phyloP scores from a whole-genome alignment of 345 rosid genomes.

The Salix brachista region DNA sequence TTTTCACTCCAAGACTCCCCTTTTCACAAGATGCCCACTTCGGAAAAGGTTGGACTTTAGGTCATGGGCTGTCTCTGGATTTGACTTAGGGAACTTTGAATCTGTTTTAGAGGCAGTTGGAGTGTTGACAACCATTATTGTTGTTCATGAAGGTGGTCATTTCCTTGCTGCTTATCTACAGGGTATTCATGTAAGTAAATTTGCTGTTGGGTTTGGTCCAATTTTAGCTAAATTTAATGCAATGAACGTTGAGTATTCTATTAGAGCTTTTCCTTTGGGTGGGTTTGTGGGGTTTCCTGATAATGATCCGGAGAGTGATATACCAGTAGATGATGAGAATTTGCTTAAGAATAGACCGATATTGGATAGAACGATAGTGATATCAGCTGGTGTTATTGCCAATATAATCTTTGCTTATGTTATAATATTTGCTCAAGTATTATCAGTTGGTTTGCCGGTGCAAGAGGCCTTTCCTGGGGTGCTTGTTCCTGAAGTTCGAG shows the following conservation, averaged over 20 bases:
- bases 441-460: slow-evolving; percentile 84
- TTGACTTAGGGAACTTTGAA: slow-evolving; percentile 65
- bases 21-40: slow-evolving; percentile 30
- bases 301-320: slow-evolving; percentile 86
- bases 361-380: slow-evolving; percentile 69
- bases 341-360: slow-evolving; percentile 88
- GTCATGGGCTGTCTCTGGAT: slow-evolving; percentile 54
- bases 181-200: slow-evolving; percentile 96
- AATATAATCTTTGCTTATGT: slow-evolving; percentile 77
- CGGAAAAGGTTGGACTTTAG: slow-evolving; percentile 38
- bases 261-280: slow-evolving; percentile 89
- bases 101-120: slow-evolving; percentile 75
- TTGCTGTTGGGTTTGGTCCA: slow-evolving; percentile 95
- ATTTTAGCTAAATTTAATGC: slow-evolving; percentile 78
- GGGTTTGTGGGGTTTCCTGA: slow-evolving; percentile 98
- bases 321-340: slow-evolving; percentile 73
- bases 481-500: slow-evolving; percentile 74
- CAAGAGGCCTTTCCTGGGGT: slow-evolving; percentile 94
- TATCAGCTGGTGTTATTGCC: slow-evolving; percentile 90
- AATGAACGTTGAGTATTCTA: slow-evolving; percentile 78
- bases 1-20: slow-evolving; percentile 31
- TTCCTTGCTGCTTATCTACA: slow-evolving; percentile 91
- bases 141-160: slow-evolving; percentile 88
- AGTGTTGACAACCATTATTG: slow-evolving; percentile 77
- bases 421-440: slow-evolving; percentile 73